Evolutionary conservation across 2,329 filamentous ascomycete genomes (phyloP), one percentile per base, ranked within the genome.

Genomic region (Aaosphaeria pasadenensis): DNA sequence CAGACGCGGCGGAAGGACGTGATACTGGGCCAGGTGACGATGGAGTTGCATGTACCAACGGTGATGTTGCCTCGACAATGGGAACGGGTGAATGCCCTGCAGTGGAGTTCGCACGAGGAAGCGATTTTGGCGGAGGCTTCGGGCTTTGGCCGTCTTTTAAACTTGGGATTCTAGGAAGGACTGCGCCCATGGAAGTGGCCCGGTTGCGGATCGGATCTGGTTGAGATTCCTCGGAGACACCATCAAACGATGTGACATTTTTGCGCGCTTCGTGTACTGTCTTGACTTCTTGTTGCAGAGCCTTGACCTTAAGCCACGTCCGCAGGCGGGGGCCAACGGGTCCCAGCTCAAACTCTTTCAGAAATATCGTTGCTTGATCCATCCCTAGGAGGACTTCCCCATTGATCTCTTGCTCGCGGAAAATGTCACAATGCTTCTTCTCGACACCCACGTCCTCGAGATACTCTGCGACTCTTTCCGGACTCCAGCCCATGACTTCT

Each of bases 281-380:
- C 40, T 82, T 86, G 39, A 94, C 85, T 69, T 96, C 90, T 62
- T 95, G 89, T 66, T 97, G 92, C 54, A 97, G 79, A 4, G 84
- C 78, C 71, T 95, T 95, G 69, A 97, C 91, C 71, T 94, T 96
- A 71, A 96, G 90, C 92, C 92, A 97, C 2, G 91, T 96, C 70
- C 95, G 95, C 52, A 97, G 74, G 52, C 92, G 82, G 48, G 89
- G 82, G 6, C 92, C 92, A 58, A 97, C 91, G 3, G 91, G 89
- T 13, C 92, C 92, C 56, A 97, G 79, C 58, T 96, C 89, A 60
- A 96, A 95, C 42, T 94, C 91, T 66, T 96, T 96, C 75, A 97
- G 86, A 67, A 96, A 95, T 11, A 97, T 79, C 36, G 94, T 95
- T 48, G 89, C 89, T 73, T 96, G 92, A 60, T 96, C 91, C 89